A percentile compares a stretch with the other conserved stretches of the same genome.
Evolutionary conservation across 257 asterid genomes (phyloP).

Genomic region (Nicotiana knightiana): DNA sequence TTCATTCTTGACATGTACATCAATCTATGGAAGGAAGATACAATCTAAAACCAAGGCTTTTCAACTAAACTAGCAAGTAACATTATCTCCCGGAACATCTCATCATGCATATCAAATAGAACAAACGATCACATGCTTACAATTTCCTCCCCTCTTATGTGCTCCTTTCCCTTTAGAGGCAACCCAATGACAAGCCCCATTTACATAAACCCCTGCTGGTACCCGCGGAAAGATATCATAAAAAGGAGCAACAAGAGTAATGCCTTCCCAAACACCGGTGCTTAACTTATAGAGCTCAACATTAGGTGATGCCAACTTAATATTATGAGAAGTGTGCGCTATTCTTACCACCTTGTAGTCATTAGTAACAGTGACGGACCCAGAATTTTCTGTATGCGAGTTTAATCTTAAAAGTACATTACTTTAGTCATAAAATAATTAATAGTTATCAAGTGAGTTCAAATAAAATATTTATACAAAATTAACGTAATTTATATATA

Average conservation of each 20-base stretch:
- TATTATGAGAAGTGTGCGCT: background rate
- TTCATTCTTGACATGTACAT: too few species aligned
- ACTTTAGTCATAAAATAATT: too few species aligned
- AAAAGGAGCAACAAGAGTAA: background rate
- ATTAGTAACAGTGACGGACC: background rate
- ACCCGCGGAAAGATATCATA: background rate
- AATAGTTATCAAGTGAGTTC: too few species aligned
- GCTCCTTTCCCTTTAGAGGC: background rate
- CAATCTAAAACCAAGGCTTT: too few species aligned
- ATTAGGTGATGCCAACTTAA: background rate
- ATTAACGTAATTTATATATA: too few species aligned
- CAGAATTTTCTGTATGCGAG: too few species aligned
- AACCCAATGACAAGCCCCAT: background rate
- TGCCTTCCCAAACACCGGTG: background rate
- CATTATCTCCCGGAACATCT: background rate
- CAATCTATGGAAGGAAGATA: too few species aligned
- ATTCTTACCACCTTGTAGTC: background rate
- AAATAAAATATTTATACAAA: too few species aligned
- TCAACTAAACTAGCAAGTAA: background rate
- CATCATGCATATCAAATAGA: background rate
- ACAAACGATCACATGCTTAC: background rate
- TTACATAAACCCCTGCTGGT: background rate
- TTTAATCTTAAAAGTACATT: too few species aligned
- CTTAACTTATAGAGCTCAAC: background rate
- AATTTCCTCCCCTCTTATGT: background rate